Percentiles rank a stretch among this genome's conserved stretches.
Conservation (phyloP, 495 filamentous ascomycete species). For the Choiromyces venosus region DNA sequence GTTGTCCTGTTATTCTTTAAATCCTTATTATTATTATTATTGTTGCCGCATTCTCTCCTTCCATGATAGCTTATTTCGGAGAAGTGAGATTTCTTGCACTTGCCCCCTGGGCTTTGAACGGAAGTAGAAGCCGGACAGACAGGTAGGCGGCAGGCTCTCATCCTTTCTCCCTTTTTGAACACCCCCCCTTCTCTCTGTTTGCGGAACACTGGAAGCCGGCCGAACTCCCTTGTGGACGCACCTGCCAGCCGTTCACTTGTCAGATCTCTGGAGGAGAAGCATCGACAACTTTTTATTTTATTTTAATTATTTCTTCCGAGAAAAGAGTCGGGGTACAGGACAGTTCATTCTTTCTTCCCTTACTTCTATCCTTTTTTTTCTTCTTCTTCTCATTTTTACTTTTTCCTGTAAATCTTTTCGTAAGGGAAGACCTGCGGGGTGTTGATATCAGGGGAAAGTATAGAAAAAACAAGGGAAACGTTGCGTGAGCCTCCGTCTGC, state of each 20-base stretch:
- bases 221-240: neutral
- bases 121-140: neutral
- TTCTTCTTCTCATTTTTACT: slow-evolving; percentile 15
- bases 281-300: neutral
- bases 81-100: neutral
- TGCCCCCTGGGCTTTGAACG: neutral
- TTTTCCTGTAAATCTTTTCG: slow-evolving; percentile 20
- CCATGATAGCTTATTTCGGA: neutral
- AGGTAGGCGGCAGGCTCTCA: neutral
- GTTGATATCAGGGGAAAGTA: neutral
- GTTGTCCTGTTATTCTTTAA: neutral
- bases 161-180: neutral
- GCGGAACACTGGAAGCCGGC: slow-evolving; percentile 2
- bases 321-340: neutral
- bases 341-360: slow-evolving; percentile 8
- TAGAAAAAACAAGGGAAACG: neutral
- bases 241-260: slow-evolving; percentile 1
- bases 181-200: neutral
- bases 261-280: neutral
- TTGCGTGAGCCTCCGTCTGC: neutral
- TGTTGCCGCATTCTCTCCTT: too few species aligned
- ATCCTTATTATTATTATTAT: neutral
- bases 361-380: slow-evolving; percentile 5
- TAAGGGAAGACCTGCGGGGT: neutral
- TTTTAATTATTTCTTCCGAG: neutral